Evolutionary conservation across 2,329 filamentous ascomycete species (phyloP).

Genomic region (Nakataea oryzae): DNA sequence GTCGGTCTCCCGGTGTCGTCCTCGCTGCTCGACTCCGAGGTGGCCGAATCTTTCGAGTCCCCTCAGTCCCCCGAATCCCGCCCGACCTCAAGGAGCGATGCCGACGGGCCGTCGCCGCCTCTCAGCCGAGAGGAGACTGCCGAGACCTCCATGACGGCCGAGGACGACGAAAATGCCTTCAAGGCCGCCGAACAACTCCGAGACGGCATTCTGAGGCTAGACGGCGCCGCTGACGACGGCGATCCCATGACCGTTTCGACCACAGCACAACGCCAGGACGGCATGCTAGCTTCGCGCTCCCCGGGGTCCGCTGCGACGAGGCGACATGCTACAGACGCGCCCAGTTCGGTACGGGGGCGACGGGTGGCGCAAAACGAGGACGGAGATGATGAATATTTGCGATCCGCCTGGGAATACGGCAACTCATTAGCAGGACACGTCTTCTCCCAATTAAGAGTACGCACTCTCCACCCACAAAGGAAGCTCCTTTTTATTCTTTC

Average conservation of each 20-base stretch:
- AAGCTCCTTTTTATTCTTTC: constrained; percentile 11
- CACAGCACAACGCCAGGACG: background rate
- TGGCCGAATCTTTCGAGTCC: background rate
- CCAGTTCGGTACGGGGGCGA: background rate
- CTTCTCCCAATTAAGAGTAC: constrained; percentile 1
- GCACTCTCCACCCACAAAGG: background rate
- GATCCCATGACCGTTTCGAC: background rate
- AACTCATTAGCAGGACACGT: background rate
- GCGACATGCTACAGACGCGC: background rate
- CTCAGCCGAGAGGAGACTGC: background rate
- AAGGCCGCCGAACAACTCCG: background rate
- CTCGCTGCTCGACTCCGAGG: background rate
- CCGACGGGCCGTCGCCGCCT: background rate
- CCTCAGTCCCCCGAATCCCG: background rate
- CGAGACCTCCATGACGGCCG: background rate
- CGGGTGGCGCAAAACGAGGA: background rate
- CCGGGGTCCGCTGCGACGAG: background rate
- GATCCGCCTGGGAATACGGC: background rate
- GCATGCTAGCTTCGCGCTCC: background rate
- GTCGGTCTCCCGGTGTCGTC: background rate
- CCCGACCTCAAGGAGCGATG: constrained; percentile 2
- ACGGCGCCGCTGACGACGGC: background rate
- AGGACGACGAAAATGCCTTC: background rate
- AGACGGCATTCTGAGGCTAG: background rate
- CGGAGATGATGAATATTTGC: background rate